phyloP scores from a whole-genome alignment of 148 eudicot species.

The Chenopodium quinoa region DNA sequence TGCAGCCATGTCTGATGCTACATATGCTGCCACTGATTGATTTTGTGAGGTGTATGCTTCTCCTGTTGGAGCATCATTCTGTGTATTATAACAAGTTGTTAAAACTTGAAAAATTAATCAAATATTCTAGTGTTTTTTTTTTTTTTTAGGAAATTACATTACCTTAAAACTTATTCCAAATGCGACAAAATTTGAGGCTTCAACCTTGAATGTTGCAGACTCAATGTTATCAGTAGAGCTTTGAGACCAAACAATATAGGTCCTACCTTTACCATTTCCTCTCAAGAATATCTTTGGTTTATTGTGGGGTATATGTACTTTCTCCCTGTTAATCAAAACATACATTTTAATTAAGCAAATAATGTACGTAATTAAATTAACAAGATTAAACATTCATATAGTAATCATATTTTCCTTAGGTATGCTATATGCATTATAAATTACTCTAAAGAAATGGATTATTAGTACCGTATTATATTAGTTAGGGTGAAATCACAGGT shows the following conservation, averaged over 20 bases:
- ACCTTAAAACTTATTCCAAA: conserved; percentile 89
- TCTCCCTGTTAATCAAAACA: conserved; percentile 49
- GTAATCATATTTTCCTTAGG: too few relatives aligned
- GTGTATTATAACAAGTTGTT: not conserved
- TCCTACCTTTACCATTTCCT: conserved; percentile 69
- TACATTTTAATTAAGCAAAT: not conserved
- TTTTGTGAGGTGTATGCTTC: conserved; percentile 46
- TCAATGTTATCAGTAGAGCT: conserved; percentile 52
- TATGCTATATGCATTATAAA: too few relatives aligned
- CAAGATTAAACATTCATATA: not conserved
- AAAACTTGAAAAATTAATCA: not conserved
- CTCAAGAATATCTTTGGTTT: conserved; percentile 75
- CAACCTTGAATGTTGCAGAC: conserved; percentile 74
- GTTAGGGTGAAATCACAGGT: too few relatives aligned
- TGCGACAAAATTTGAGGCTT: conserved; percentile 68
- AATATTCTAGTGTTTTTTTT: too few relatives aligned
- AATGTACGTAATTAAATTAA: not conserved
- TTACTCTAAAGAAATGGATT: too few relatives aligned
- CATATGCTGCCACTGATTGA: conserved; percentile 80
- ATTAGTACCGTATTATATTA: too few relatives aligned
- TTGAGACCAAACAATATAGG: conserved; percentile 56
- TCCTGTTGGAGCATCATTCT: conserved; percentile 71
- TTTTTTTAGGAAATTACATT: too few relatives aligned
- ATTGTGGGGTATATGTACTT: conserved; percentile 54
- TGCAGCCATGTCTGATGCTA: conserved; percentile 69